Conservation (phyloP, 306 rosid species). For the Cucurbita argyrosperma region DNA sequence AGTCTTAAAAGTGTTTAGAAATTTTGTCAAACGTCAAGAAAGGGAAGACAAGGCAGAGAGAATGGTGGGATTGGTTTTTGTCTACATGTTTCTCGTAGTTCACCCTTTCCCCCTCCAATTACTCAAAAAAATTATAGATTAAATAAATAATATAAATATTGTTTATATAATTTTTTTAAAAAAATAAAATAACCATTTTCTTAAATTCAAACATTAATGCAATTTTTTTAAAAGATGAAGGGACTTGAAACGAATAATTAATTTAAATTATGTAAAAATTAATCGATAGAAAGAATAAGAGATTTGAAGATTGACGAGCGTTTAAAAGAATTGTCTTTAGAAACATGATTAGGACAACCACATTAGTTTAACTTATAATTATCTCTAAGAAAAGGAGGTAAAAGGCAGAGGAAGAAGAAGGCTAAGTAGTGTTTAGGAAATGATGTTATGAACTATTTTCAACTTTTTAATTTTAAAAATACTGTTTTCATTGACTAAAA, state of each 20-base stretch:
- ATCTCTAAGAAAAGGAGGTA: neutral
- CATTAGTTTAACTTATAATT: neutral
- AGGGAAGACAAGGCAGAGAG: constrained; percentile 11
- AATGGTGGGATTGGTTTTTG: constrained; percentile 19
- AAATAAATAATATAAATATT: neutral
- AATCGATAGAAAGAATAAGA: neutral
- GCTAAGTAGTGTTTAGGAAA: neutral
- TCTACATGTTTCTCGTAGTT: neutral
- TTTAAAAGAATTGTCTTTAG: neutral
- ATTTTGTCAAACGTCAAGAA: constrained; percentile 1
- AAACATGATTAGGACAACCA: neutral
- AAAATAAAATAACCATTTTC: neutral
- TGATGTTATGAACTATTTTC: neutral
- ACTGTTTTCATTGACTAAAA: neutral
- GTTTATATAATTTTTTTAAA: no score
- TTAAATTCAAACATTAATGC: neutral
- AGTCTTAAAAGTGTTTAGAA: constrained; percentile 2
- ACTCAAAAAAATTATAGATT: neutral
- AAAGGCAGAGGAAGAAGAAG: neutral
- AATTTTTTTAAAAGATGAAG: no score
- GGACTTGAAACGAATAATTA: no score
- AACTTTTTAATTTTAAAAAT: neutral
- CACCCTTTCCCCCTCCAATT: neutral
- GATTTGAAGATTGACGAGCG: neutral
- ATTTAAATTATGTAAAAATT: neutral